A percentile compares a stretch with the other conserved stretches of the same genome.
Conservation (phyloP, 2,329 filamentous ascomycete species). For the Exophiala mesophila region DNA sequence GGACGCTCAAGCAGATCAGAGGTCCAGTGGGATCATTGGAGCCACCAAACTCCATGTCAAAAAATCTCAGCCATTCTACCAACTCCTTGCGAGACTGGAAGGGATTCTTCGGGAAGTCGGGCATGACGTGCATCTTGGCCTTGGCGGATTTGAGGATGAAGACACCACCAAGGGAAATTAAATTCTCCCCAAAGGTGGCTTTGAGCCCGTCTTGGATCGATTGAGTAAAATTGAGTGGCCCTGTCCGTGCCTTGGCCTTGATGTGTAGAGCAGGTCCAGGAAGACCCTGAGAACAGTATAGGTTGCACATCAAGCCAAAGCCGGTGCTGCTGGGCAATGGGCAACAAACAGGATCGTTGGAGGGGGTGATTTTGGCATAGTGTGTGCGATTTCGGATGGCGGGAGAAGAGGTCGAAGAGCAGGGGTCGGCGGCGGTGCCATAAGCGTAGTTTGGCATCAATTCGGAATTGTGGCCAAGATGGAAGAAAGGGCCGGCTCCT, state of each 20-base stretch:
- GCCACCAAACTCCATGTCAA: constrained; percentile 29
- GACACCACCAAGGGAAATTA: constrained; percentile 39
- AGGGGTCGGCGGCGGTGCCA: constrained; percentile 21
- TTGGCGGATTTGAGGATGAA: constrained; percentile 38
- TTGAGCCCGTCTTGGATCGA: constrained; percentile 31
- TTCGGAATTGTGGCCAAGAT: constrained; percentile 41
- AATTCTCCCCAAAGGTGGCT: constrained; percentile 32
- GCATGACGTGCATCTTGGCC: constrained; percentile 42
- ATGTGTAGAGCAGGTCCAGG: constrained; percentile 36
- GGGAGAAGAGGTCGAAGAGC: constrained; percentile 10
- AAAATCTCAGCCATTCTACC: constrained; percentile 39
- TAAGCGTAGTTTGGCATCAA: constrained; percentile 39
- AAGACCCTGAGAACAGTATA: constrained; percentile 36
- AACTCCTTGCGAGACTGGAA: constrained; percentile 31
- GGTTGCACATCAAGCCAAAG: constrained; percentile 42
- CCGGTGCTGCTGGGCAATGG: constrained; percentile 27
- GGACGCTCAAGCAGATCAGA: constrained; percentile 39
- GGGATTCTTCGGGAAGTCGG: constrained; percentile 37
- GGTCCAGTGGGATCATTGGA: constrained; percentile 23
- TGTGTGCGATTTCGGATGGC: constrained; percentile 28
- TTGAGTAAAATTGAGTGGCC: constrained; percentile 33
- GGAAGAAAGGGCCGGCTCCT: constrained; percentile 41
- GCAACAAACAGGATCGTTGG: constrained; percentile 23
- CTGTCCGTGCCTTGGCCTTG: constrained; percentile 30
- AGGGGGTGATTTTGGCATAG: constrained; percentile 25